phyloP scores from a whole-genome alignment of 306 rosid species.

The Canavalia ensiformis region DNA sequence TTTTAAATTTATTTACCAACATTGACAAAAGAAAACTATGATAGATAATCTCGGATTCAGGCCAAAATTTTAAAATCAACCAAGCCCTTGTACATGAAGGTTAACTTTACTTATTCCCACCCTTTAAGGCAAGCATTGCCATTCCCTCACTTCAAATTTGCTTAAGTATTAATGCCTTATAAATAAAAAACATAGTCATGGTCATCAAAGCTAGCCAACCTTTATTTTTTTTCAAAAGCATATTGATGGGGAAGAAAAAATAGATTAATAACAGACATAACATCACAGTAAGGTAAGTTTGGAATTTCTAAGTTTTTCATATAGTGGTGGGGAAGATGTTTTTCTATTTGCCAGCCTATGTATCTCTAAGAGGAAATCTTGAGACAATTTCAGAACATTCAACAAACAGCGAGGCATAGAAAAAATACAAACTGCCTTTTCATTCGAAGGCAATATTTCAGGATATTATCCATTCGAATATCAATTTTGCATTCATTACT shows the following conservation, averaged over 20 bases:
- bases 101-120: too few relatives aligned
- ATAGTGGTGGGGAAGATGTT: background rate
- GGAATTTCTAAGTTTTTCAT: background rate
- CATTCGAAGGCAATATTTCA: background rate
- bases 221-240: background rate
- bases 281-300: background rate
- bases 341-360: background rate
- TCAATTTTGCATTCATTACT: conserved; percentile 11
- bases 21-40: too few relatives aligned
- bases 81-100: too few relatives aligned
- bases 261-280: background rate
- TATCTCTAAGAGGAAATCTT: background rate
- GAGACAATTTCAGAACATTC: background rate
- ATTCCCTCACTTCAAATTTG: background rate
- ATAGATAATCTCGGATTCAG: too few relatives aligned
- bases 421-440: background rate
- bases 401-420: background rate
- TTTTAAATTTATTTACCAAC: too few relatives aligned
- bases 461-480: conserved; percentile 15
- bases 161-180: background rate
- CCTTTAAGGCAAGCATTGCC: background rate
- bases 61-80: too few relatives aligned
- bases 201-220: background rate
- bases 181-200: background rate
- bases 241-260: background rate